These are phyloP conservation scores for Yamadazyma philogaea DNA, from an alignment of 805 yeast genomes.

Conservation along the genomic window DNA sequence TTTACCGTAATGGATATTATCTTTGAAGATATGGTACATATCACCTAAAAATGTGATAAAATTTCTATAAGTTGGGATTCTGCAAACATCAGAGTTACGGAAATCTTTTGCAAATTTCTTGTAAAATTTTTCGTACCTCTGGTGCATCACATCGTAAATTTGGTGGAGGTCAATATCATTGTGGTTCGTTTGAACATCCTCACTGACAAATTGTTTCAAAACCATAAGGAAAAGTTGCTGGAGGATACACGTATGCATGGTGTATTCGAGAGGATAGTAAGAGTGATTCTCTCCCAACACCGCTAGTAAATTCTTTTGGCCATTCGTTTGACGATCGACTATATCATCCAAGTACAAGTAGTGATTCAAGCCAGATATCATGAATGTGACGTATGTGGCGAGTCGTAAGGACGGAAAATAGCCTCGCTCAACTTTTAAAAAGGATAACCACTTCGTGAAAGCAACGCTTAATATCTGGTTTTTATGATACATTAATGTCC, in stretches of 20 bases:
- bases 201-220: conserved; percentile 14
- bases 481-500: conserved; percentile 7
- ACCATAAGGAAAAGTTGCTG: conserved; percentile 20
- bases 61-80: conserved; percentile 8
- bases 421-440: conserved; percentile 23
- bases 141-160: conserved; percentile 11
- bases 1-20: conserved; percentile 2
- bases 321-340: conserved; percentile 3
- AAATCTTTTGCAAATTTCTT: conserved; percentile 14
- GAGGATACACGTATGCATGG: conserved; percentile 19
- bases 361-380: conserved; percentile 24
- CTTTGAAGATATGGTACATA: conserved; percentile 7
- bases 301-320: conserved; percentile 12
- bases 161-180: conserved; percentile 14
- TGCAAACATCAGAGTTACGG: not conserved
- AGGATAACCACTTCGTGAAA: conserved; percentile 25
- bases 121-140: conserved; percentile 15
- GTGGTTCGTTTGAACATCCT: not conserved
- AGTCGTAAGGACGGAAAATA: conserved; percentile 30
- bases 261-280: conserved; percentile 13
- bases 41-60: conserved; percentile 11
- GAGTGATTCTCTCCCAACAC: conserved; percentile 13
- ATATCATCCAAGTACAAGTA: conserved; percentile 19
- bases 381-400: conserved; percentile 24
- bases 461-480: conserved; percentile 17